A percentile compares a stretch with the other conserved stretches of the same genome.
phyloP scores from a whole-genome alignment of 169 alveolate species.

The Plasmodium berghei region DNA sequence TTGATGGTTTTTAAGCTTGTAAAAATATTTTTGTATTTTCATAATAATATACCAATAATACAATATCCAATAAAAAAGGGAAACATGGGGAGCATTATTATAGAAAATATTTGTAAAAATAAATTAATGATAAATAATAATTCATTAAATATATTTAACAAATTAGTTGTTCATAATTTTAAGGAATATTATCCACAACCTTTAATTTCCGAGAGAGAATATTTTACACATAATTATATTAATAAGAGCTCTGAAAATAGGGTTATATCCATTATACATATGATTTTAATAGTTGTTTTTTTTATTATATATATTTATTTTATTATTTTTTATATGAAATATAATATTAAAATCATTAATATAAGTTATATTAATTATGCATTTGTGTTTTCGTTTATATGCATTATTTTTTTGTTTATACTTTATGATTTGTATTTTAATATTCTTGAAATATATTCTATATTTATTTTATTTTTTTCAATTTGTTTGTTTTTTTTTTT shows the following conservation, averaged over 20 bases:
- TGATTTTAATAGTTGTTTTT: constrained; percentile 13
- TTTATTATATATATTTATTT: constrained; percentile 42
- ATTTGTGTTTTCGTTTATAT: constrained; percentile 40
- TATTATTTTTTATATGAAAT: constrained; percentile 35
- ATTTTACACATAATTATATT: not conserved
- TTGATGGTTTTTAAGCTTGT: constrained; percentile 10
- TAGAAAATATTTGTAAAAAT: constrained; percentile 5
- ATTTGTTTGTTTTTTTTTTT: constrained; percentile 45
- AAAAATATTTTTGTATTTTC: constrained; percentile 32
- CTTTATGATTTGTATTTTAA: constrained; percentile 62
- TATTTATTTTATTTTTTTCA: constrained; percentile 25
- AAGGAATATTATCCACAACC: constrained; percentile 55
- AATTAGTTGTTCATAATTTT: constrained; percentile 18
- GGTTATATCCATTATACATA: constrained; percentile 6
- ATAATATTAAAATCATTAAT: constrained; percentile 42
- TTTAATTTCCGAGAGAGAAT: constrained; percentile 11
- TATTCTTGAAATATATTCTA: constrained; percentile 14
- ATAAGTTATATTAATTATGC: constrained; percentile 26
- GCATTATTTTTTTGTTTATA: constrained; percentile 28
- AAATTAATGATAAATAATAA: constrained; percentile 6
- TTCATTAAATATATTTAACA: not conserved
- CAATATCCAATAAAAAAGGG: constrained; percentile 4
- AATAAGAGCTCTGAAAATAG: not conserved
- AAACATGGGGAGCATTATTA: not conserved
- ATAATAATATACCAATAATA: constrained; percentile 32